These are phyloP conservation scores for Nitzschia sp. DNA, from an alignment of 108 stramenopile species.

Conservation along the genomic window DNA sequence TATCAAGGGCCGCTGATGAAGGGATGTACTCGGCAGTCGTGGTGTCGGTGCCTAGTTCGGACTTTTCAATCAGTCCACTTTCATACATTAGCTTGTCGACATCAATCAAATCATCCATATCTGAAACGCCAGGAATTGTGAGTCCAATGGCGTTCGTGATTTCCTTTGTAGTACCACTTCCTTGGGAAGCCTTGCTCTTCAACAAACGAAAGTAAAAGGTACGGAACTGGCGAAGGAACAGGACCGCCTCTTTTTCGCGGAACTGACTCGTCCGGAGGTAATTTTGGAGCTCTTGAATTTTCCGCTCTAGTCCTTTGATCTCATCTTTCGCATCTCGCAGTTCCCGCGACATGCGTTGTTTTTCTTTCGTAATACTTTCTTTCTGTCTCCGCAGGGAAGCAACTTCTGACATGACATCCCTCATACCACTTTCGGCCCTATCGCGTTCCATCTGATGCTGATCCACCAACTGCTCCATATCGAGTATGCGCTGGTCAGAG, in stretches of 20 bases:
- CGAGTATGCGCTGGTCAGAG: constrained; percentile 29
- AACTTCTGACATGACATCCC: constrained; percentile 62
- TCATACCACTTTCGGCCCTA: constrained; percentile 41
- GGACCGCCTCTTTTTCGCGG: constrained; percentile 84
- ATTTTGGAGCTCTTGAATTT: constrained; percentile 53
- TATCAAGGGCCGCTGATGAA: constrained; percentile 19
- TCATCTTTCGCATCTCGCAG: constrained; percentile 57
- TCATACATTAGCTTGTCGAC: constrained; percentile 78
- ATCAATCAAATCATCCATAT: constrained; percentile 73
- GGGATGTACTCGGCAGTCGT: constrained; percentile 28
- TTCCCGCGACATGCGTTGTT: constrained; percentile 54
- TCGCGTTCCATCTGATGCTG: constrained; percentile 21
- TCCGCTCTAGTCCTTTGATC: constrained; percentile 42
- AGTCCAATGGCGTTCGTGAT: constrained; percentile 52
- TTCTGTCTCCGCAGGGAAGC: constrained; percentile 67
- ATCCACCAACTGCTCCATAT: constrained; percentile 25
- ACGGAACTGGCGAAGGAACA: constrained; percentile 82
- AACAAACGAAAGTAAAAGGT: constrained; percentile 72
- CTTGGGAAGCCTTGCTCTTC: constrained; percentile 69
- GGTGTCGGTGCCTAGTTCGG: constrained; percentile 66
- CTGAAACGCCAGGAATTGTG: constrained; percentile 67
- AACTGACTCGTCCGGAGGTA: constrained; percentile 77
- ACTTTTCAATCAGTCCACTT: constrained; percentile 78
- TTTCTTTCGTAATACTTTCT: constrained; percentile 54
- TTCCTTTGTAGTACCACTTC: constrained; percentile 42